Evolutionary conservation across 495 filamentous ascomycete species (phyloP).

Genomic region (Penicillium manginii): DNA sequence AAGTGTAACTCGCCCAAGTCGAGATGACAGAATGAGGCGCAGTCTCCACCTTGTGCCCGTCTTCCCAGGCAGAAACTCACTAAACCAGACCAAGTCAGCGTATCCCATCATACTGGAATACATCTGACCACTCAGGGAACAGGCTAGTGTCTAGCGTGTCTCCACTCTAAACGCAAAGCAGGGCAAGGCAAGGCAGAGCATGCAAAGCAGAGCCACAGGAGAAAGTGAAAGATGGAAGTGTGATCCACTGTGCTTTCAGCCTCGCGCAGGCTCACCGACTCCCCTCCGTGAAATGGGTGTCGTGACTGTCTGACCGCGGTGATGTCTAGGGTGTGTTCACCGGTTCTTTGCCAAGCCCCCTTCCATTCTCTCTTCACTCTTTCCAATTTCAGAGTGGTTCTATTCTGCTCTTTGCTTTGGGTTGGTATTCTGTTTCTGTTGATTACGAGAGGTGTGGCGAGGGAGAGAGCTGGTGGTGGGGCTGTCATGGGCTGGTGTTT

Average conservation of each 20-base stretch:
- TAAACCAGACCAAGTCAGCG: neutral
- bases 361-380: too few relatives aligned
- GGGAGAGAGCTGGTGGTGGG: too few relatives aligned
- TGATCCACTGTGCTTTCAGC: neutral
- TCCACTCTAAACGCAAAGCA: neutral
- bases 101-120: neutral
- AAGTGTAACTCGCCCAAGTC: too few relatives aligned
- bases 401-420: too few relatives aligned
- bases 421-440: too few relatives aligned
- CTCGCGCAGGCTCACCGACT: neutral
- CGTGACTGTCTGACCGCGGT: neutral
- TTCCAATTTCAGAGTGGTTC: too few relatives aligned
- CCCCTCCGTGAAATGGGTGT: neutral
- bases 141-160: neutral
- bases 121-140: neutral
- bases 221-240: neutral
- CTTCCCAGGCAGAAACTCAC: constrained; percentile 2
- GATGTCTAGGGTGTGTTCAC: too few relatives aligned
- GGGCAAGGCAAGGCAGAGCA: neutral
- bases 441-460: too few relatives aligned
- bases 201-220: neutral
- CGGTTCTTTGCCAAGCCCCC: too few relatives aligned
- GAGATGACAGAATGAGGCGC: neutral
- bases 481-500: too few relatives aligned
- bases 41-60: neutral